Evolutionary conservation across 2,329 filamentous ascomycete species (phyloP).

Genomic region (Mariannaea sp.): DNA sequence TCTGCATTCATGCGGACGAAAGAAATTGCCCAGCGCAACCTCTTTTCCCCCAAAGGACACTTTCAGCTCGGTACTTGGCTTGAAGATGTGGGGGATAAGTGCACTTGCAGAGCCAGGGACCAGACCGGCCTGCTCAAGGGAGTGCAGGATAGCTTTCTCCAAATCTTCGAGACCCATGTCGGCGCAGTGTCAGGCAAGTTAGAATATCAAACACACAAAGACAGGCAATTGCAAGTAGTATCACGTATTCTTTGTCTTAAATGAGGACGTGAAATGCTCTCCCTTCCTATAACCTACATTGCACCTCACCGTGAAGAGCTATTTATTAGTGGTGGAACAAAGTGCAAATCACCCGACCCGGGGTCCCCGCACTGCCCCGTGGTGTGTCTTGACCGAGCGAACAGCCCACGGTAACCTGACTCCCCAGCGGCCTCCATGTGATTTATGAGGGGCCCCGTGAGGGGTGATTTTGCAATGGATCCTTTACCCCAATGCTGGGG

Average conservation of each 20-base stretch:
- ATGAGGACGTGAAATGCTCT: neutral
- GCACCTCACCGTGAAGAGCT: no score
- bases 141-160: neutral
- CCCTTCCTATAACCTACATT: no score
- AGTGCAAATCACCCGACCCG: no score
- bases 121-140: constrained; percentile 42
- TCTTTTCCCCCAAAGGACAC: constrained; percentile 44
- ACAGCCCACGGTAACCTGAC: no score
- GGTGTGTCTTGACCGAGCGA: no score
- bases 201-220: neutral
- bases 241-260: neutral
- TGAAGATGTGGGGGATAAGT: constrained; percentile 50
- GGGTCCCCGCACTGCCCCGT: no score
- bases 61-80: constrained; percentile 46
- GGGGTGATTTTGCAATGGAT: no score
- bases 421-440: no score
- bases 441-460: no score
- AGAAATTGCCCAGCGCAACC: constrained; percentile 46
- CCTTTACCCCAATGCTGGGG: no score
- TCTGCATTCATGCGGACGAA: constrained; percentile 47
- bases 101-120: constrained; percentile 46
- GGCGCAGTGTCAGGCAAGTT: neutral
- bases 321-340: no score
- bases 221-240: no score
- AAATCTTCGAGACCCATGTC: neutral